Evolutionary conservation across 305 asterid species (phyloP), one percentile per base, ranked within the genome.

Genomic region (Fraxinus dipetala): DNA sequence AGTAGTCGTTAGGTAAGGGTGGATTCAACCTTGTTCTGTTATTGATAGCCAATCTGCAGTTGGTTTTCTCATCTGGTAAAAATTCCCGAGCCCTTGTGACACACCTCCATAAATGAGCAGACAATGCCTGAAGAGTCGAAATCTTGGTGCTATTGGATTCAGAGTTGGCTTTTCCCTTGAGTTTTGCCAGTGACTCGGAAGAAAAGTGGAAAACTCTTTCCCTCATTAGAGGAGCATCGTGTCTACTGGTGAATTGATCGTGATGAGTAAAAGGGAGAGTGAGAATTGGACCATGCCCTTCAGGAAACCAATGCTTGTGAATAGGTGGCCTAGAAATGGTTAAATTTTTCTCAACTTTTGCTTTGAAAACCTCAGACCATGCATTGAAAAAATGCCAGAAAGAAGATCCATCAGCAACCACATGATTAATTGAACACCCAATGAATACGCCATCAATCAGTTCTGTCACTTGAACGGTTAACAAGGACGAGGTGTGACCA

Each of bases 121-220:
- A 86, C 20, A 86, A 54, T 1, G 90, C 85, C 77, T 86, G 89
- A 36, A 86, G 63, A 14, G 89, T 7, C 0, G 89, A 86, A 56
- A 88, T 82, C 40, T 80, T 82, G 75, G 80, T 75, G 6, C 83
- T 67, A 1, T 78, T 59, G 79, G 79, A 54, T 28, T 88, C 81
- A 0, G 54, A n/a, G 75, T 88, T 88, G 7, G 89, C 90, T 76
- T 80, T 84, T 1, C 80, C 85, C 80, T 86, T 86, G 67, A 88
- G 78, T 51, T 86, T 83, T 2, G 85, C 79, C 30, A 81, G 45
- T 3, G 86, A 78, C 14, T 73, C 85, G 0, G 80, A 3, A 13
- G 88, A 84, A 11, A 86, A 80, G 38, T 85, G 90, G 61, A 87
- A 87, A 20, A 87, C n/a, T 28, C 86, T 85, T 22, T 85, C 90